Conservation (phyloP, 495 filamentous ascomycete species). For the Aspergillus taichungensis region DNA sequence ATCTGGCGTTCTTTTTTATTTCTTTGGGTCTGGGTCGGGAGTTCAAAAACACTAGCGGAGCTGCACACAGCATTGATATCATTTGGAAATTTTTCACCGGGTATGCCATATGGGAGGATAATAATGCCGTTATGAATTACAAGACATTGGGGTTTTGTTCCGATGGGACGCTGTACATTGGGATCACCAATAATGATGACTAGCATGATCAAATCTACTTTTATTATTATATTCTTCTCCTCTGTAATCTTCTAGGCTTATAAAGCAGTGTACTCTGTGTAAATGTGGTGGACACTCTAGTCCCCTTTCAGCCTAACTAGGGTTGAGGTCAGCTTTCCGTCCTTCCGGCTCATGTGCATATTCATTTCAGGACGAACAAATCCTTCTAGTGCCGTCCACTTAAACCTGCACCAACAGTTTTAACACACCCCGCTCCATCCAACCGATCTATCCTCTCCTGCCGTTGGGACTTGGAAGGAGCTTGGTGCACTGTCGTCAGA, state of each 20-base stretch:
- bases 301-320: no score
- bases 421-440: no score
- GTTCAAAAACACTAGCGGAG: conserved; percentile 11
- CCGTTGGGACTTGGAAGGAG: no score
- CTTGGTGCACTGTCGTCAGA: no score
- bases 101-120: background rate
- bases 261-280: background rate
- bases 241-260: background rate
- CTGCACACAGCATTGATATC: conserved; percentile 11
- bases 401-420: no score
- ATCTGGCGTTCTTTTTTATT: conserved; percentile 10
- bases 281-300: background rate
- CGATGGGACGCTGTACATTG: no score
- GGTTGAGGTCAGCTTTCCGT: no score
- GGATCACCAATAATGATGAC: conserved; percentile 9
- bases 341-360: no score
- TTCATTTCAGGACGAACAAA: no score
- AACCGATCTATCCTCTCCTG: no score
- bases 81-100: conserved; percentile 3
- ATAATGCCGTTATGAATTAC: conserved; percentile 11
- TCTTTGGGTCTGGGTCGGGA: background rate
- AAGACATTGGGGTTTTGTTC: no score
- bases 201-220: conserved; percentile 10
- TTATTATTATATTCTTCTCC: background rate
- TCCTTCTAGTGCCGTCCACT: no score